Evolutionary conservation across 169 alveolate species (phyloP).

Genomic region (Cyclospora cayetanensis): DNA sequence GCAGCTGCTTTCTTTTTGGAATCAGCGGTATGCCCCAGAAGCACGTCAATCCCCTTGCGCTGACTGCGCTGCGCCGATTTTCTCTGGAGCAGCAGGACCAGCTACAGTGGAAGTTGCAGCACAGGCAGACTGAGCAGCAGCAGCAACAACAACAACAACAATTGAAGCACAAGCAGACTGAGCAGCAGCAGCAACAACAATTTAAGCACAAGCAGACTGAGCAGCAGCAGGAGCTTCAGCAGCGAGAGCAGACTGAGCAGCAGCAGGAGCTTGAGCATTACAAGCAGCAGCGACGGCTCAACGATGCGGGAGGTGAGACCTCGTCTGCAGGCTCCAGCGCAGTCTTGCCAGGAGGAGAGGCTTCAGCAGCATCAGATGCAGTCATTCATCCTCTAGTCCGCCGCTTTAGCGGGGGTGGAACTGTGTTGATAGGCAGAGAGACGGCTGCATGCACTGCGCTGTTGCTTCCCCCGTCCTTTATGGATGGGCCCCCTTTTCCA

Average conservation of each 20-base stretch:
- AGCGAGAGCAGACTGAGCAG: not conserved
- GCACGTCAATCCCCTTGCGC: not conserved
- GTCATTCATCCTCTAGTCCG: not conserved
- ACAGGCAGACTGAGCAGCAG: not conserved
- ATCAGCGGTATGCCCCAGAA: constrained; percentile 3
- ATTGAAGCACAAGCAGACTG: not conserved
- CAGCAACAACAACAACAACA: not conserved
- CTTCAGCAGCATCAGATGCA: not conserved
- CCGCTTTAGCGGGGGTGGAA: not conserved
- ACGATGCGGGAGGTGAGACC: no score
- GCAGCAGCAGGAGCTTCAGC: not conserved
- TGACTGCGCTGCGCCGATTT: not conserved
- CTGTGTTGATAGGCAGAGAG: not conserved
- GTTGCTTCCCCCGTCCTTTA: not conserved
- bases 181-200: not conserved
- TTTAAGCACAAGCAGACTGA: not conserved
- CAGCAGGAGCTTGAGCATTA: not conserved
- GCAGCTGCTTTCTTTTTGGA: not conserved
- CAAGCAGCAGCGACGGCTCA: no score
- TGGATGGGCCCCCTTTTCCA: not conserved
- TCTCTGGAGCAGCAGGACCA: not conserved
- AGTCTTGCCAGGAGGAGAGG: no score
- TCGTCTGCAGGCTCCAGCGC: no score
- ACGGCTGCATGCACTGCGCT: not conserved
- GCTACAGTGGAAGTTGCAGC: not conserved